These are phyloP conservation scores for Cytospora piceicola DNA, from an alignment of 2,329 filamentous ascomycete species.

Conservation along the genomic window DNA sequence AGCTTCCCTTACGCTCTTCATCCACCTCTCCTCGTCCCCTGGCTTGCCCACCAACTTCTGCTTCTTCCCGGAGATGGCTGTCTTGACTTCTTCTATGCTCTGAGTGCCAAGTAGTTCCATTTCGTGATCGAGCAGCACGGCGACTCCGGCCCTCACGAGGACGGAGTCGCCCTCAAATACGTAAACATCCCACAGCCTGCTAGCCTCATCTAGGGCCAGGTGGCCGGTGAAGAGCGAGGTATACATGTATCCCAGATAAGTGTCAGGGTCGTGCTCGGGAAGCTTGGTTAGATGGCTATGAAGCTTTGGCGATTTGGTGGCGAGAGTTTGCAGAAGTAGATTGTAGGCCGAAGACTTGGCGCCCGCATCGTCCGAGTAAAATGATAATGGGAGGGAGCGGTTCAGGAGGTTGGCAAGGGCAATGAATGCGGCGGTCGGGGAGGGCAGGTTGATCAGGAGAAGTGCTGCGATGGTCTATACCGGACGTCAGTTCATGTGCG, in stretches of 20 bases:
- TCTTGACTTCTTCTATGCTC: constrained; percentile 49
- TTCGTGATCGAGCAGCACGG: constrained; percentile 61
- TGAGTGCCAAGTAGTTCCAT: constrained; percentile 54
- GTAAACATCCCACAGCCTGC: constrained; percentile 79
- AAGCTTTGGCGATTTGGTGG: constrained; percentile 65
- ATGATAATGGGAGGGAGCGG: constrained; percentile 73
- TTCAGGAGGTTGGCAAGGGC: constrained; percentile 78
- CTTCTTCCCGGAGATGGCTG: constrained; percentile 42
- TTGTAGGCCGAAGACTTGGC: constrained; percentile 72
- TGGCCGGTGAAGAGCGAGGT: constrained; percentile 65
- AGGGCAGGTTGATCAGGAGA: constrained; percentile 71
- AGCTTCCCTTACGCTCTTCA: constrained; percentile 45
- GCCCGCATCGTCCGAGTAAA: constrained; percentile 71
- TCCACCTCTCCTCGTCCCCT: constrained; percentile 55
- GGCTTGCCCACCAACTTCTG: constrained; percentile 44
- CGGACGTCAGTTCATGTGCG: constrained; percentile 29
- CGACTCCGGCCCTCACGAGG: constrained; percentile 72
- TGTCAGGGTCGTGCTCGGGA: constrained; percentile 50
- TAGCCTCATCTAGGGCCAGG: constrained; percentile 70
- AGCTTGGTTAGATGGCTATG: constrained; percentile 65
- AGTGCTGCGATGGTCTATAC: constrained; percentile 71
- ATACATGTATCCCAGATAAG: constrained; percentile 65
- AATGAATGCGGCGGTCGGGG: constrained; percentile 67
- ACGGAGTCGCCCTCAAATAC: constrained; percentile 79
- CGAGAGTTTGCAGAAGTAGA: constrained; percentile 68